A percentile compares a stretch with the other conserved stretches of the same genome.
Conservation (phyloP, 192 early-diverging fungal genomes). For the Thoreauomyces humboldtii region DNA sequence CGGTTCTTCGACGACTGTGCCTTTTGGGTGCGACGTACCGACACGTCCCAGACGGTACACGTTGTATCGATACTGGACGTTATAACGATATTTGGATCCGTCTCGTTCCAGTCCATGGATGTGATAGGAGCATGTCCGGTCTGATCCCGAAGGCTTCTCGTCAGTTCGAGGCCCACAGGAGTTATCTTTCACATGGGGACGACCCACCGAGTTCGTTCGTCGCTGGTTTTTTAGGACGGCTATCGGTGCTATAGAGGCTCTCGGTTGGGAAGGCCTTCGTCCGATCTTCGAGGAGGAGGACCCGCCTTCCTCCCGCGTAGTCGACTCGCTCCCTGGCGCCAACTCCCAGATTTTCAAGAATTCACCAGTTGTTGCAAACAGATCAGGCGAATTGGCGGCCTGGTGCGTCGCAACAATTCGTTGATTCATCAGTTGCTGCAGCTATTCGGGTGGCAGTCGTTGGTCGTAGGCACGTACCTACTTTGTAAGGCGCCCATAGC, state of each 20-base stretch:
- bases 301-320: no score
- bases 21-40: no score
- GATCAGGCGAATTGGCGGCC: slow-evolving; percentile 45
- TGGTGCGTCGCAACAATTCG: no score
- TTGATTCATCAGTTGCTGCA: no score
- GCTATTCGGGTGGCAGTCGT: no score
- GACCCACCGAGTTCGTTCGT: slow-evolving; percentile 9
- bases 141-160: slow-evolving; percentile 62
- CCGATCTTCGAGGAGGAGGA: not conserved
- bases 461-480: not conserved
- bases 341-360: slow-evolving; percentile 88
- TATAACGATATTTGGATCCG: slow-evolving; percentile 79
- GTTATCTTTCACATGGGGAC: not conserved
- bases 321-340: slow-evolving; percentile 45
- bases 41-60: slow-evolving; percentile 99
- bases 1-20: not conserved
- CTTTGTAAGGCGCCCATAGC: slow-evolving; percentile 78
- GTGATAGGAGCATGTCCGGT: slow-evolving; percentile 78
- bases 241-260: not conserved
- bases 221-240: slow-evolving; percentile 15
- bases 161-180: slow-evolving; percentile 8
- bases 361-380: slow-evolving; percentile 87
- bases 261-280: not conserved
- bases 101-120: slow-evolving; percentile 96
- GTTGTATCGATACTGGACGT: slow-evolving; percentile 97